These are phyloP conservation scores for Flaveria sonorensis DNA, from an alignment of 129 eudicot genomes.

Conservation along the genomic window DNA sequence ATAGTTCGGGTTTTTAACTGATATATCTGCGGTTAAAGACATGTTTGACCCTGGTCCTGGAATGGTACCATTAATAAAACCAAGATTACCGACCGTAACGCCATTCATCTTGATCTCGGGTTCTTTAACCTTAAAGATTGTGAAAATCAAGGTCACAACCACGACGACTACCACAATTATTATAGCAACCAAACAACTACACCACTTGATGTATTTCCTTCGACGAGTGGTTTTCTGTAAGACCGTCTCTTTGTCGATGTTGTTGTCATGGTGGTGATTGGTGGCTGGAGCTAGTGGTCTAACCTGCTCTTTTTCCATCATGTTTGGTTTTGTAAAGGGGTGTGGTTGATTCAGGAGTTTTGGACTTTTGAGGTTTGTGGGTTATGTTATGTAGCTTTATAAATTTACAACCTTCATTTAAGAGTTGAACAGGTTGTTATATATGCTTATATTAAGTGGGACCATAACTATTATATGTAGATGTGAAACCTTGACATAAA, in stretches of 20 bases:
- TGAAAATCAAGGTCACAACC: conserved; percentile 50
- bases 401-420: background rate
- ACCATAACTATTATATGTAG: background rate
- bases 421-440: background rate
- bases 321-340: conserved; percentile 17
- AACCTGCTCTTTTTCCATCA: conserved; percentile 58
- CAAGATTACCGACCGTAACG: conserved; percentile 36
- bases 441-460: background rate
- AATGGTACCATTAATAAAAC: conserved; percentile 29
- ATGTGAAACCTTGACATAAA: conserved; percentile 9
- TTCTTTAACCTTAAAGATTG: conserved; percentile 60
- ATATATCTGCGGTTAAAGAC: conserved; percentile 58
- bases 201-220: conserved; percentile 40
- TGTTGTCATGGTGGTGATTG: conserved; percentile 37
- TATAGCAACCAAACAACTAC: conserved; percentile 26
- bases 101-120: conserved; percentile 56
- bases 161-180: conserved; percentile 41
- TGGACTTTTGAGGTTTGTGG: background rate
- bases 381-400: conserved; percentile 9
- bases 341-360: background rate
- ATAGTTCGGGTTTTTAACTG: conserved; percentile 77
- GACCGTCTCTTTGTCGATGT: conserved; percentile 25
- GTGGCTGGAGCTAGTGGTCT: conserved; percentile 58
- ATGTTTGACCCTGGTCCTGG: conserved; percentile 56
- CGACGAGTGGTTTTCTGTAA: conserved; percentile 9